Evolutionary conservation across 2,329 filamentous ascomycete species (phyloP), one percentile per base, ranked within the genome.

Genomic region (Diplodia seriata): DNA sequence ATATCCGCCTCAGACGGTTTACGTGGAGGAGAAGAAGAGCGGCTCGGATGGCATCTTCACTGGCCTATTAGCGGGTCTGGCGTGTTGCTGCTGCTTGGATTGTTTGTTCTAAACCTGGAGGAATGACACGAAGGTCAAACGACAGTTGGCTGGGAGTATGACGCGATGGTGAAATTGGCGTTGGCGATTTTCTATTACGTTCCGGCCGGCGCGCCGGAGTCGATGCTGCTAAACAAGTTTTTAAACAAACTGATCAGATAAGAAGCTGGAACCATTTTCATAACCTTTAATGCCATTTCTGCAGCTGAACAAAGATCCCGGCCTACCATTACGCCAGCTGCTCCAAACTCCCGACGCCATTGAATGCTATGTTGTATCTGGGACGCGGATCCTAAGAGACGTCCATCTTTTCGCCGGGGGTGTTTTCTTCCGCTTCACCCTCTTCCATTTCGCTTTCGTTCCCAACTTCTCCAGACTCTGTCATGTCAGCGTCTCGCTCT

Each of bases 401-500:
- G 38, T 69, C 68, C 68, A 66, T 68, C 33, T 29, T 65, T 20
- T 66, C 67, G 7, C 33, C 53, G 29, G 55, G 53, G 26, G 33
- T 65, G 43, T 50, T 64, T 33, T 66, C 66, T 43, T 68, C 56
- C 59, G 50, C 68, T 47, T 67, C 69, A 33, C 71, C 72, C 59
- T 72, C 70, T 54, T 73, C 71, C 9, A 77, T 71, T 20, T 68
- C 68, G 7, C 43, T 65, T 8, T 68, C 68, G 29, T 64, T 50
- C 23, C 20, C 68, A 23, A 53, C 43, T 53, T 70, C 66, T 12
- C 61, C 67, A 54, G 51, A 50, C 47, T 66, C 67, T 15, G 36
- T 43, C 59, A 61, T 66, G 20, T 68, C 67, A 2, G 56, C 53
- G 14, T 79, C 77, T 20, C 78, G 78, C 12, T 79, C 77, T 38